Evolutionary conservation across 768 basidiomycete species (phyloP).

Genomic region (Tephrocybe sp.): DNA sequence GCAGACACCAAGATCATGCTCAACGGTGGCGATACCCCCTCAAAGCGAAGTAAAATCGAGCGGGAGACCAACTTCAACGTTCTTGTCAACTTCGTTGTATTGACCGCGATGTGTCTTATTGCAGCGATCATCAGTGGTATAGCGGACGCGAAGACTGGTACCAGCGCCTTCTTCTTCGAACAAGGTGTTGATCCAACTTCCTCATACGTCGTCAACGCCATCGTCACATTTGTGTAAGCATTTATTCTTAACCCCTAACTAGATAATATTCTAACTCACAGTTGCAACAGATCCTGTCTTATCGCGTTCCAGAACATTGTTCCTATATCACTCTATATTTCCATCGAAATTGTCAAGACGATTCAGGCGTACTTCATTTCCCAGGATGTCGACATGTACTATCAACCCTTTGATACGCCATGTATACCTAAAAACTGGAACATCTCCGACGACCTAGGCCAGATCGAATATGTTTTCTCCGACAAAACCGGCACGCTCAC

Average conservation of each 20-base stretch:
- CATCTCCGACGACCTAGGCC: constrained; percentile 96
- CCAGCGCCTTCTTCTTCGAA: constrained; percentile 78
- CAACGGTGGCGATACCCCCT: constrained; percentile 91
- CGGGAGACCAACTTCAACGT: constrained; percentile 99
- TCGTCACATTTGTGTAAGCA: constrained; percentile 91
- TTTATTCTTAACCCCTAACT: too few relatives aligned
- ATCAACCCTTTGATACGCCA: constrained; percentile 78
- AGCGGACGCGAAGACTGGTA: constrained; percentile 55
- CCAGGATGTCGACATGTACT: constrained; percentile 97
- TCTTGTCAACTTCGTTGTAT: constrained; percentile 84
- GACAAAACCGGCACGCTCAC: constrained; percentile 98
- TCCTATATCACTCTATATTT: constrained; percentile 94
- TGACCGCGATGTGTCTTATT: constrained; percentile 74
- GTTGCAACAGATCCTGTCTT: constrained; percentile 71
- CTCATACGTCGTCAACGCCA: constrained; percentile 65
- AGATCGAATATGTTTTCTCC: constrained; percentile 90
- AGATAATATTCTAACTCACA: constrained; percentile 8
- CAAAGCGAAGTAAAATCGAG: constrained; percentile 97
- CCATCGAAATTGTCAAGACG: constrained; percentile 97
- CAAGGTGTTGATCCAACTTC: constrained; percentile 58
- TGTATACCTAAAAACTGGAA: constrained; percentile 99
- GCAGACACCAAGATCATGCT: constrained; percentile 91
- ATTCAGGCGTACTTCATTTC: constrained; percentile 97
- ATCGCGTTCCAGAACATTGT: constrained; percentile 98
- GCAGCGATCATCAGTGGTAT: constrained; percentile 78